Evolutionary conservation across 169 alveolate species (phyloP).

Genomic region (Eimeria tenella): DNA sequence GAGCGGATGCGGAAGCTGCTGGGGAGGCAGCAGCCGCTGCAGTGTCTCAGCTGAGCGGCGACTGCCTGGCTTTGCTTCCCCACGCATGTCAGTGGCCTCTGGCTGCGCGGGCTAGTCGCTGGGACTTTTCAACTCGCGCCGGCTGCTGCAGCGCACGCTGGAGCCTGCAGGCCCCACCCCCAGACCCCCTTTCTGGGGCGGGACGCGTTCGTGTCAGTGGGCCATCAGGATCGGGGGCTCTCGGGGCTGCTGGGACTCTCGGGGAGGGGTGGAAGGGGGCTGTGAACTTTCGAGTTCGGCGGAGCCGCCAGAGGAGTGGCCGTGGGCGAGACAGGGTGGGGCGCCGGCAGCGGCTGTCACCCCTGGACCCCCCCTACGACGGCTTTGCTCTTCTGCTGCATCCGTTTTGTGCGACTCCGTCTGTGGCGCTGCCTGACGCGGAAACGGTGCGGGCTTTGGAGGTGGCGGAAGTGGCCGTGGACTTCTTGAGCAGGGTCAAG

Average conservation of each 20-base stretch:
- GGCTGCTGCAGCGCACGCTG: too few relatives aligned
- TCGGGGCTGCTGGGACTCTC: neutral
- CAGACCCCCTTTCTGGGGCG: neutral
- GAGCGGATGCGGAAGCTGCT: neutral
- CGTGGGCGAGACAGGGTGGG: conserved; percentile 3
- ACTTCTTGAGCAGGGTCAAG: conserved; percentile 27
- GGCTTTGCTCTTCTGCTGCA: conserved; percentile 35
- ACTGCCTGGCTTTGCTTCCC: conserved; percentile 21
- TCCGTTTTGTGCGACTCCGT: conserved; percentile 34
- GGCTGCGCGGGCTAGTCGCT: neutral
- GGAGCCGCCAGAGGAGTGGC: neutral
- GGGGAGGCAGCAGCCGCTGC: conserved; percentile 53
- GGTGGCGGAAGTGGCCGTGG: conserved; percentile 37
- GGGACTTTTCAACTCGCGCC: neutral
- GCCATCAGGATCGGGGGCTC: neutral
- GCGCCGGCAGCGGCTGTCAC: conserved; percentile 55
- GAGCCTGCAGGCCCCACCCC: neutral
- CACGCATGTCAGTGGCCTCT: conserved; percentile 14
- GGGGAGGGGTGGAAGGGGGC: conserved; percentile 49
- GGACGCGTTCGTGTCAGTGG: neutral
- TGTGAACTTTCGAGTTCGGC: conserved; percentile 21
- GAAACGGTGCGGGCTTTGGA: conserved; percentile 12
- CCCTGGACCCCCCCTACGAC: conserved; percentile 57
- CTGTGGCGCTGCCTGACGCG: conserved; percentile 13
- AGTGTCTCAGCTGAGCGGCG: neutral